Percentiles rank a stretch among this genome's conserved stretches.
phyloP scores from a whole-genome alignment of 2,329 filamentous ascomycete genomes.

The Tolypocladium endophyticum region DNA sequence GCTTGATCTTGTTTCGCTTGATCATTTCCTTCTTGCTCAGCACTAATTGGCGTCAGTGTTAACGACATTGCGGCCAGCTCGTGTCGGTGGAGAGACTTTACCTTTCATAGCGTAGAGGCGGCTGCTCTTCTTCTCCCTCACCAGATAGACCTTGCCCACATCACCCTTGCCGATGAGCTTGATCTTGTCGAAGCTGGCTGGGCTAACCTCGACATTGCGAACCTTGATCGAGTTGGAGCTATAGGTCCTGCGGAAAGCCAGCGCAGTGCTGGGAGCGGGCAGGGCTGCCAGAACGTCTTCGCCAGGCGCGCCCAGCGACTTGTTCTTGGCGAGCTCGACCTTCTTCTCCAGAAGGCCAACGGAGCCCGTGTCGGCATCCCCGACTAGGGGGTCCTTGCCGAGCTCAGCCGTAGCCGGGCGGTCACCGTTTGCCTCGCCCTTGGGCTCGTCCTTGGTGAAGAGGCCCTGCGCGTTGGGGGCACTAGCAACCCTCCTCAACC shows the following conservation, averaged over 20 bases:
- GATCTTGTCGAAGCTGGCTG: conserved; percentile 97
- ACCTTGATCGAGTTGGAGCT: conserved; percentile 99
- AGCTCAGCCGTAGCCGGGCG: conserved; percentile 79
- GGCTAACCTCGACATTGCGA: conserved; percentile 89
- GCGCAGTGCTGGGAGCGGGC: conserved; percentile 53
- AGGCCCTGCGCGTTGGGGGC: conserved; percentile 94
- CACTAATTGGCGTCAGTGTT: conserved; percentile 42
- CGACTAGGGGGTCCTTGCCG: conserved; percentile 65
- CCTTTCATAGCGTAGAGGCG: conserved; percentile 98
- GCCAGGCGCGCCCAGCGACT: conserved; percentile 29
- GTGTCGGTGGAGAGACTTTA: conserved; percentile 26
- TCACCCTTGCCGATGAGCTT: conserved; percentile 98
- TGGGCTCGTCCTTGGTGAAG: conserved; percentile 44
- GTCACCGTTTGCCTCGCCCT: conserved; percentile 39
- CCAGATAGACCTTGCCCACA: conserved; percentile 95
- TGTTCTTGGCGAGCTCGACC: conserved; percentile 15
- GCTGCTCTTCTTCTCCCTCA: conserved; percentile 94
- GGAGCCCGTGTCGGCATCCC: conserved; percentile 33
- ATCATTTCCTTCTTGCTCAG: conserved; percentile 99
- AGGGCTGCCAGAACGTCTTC: conserved; percentile 49
- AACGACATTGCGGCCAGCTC: not conserved
- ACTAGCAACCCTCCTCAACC: conserved; percentile 86
- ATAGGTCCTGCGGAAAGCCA: conserved; percentile 87
- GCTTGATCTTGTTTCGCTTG: conserved; percentile 99
- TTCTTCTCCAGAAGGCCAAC: conserved; percentile 24